phyloP scores from a whole-genome alignment of 768 basidiomycete genomes.

The Russula earlei region DNA sequence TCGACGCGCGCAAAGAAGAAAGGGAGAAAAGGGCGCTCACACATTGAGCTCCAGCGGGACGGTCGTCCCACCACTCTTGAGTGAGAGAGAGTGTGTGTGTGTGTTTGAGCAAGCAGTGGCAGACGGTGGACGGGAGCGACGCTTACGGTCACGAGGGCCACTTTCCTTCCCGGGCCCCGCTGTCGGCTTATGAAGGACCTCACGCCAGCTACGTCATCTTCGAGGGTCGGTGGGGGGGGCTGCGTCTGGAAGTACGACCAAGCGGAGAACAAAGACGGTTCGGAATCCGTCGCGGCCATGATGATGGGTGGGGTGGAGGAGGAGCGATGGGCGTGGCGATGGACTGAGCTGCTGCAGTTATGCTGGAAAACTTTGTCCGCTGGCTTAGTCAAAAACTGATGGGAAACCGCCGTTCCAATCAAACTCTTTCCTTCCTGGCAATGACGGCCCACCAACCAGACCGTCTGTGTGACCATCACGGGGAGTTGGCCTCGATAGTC shows the following conservation, averaged over 20 bases:
- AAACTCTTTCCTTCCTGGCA: too few species aligned
- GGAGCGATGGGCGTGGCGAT: too few species aligned
- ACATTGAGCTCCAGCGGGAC: conserved; percentile 98
- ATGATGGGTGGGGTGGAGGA: too few species aligned
- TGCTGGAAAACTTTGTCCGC: too few species aligned
- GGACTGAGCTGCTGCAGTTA: too few species aligned
- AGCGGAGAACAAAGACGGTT: conserved; percentile 51
- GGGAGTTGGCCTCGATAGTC: too few species aligned
- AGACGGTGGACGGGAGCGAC: neutral
- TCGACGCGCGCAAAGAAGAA: neutral
- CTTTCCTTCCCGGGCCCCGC: conserved; percentile 50
- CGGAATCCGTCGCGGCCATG: conserved; percentile 5
- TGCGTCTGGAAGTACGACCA: conserved; percentile 89
- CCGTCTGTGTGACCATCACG: too few species aligned
- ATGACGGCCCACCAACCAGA: too few species aligned
- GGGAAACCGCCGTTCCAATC: too few species aligned
- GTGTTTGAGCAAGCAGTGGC: neutral
- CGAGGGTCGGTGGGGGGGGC: conserved; percentile 61
- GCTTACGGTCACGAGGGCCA: conserved; percentile 91
- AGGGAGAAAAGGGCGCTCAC: conserved; percentile 45
- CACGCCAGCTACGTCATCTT: conserved; percentile 55
- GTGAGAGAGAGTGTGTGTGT: neutral
- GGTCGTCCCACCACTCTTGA: conserved; percentile 93
- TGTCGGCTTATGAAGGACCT: conserved; percentile 65
- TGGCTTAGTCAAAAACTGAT: too few species aligned